Percentiles rank a stretch among this genome's conserved stretches.
phyloP scores from a whole-genome alignment of 192 early-diverging fungal genomes.

The Umbelopsis vinacea region DNA sequence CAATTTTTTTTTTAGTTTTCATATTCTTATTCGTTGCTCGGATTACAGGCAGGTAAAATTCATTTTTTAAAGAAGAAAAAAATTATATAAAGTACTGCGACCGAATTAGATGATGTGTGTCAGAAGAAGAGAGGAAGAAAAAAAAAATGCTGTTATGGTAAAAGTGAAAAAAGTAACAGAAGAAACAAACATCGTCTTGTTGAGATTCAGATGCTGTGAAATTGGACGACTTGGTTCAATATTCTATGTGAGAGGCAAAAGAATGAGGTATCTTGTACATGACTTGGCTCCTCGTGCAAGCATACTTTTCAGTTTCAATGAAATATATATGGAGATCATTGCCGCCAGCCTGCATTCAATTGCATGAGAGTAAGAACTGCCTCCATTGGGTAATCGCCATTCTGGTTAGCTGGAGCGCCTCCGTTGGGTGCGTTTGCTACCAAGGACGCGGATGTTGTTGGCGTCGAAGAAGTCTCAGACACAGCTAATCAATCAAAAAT shows the following conservation, averaged over 20 bases:
- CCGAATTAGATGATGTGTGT: background rate
- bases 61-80: background rate
- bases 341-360: conserved; percentile 49
- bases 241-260: background rate
- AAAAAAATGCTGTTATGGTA: background rate
- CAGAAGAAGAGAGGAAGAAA: background rate
- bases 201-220: background rate
- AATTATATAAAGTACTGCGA: background rate
- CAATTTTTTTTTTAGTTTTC: no score
- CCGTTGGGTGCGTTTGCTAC: conserved; percentile 7
- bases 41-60: no score
- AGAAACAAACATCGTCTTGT: background rate
- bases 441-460: background rate
- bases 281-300: background rate
- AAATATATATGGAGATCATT: background rate
- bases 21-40: no score
- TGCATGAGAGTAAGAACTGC: conserved; percentile 53
- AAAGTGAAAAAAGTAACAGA: background rate
- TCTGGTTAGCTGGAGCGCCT: conserved; percentile 31
- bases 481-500: background rate
- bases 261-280: background rate
- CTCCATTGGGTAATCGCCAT: conserved; percentile 51
- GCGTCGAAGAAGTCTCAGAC: background rate
- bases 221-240: background rate
- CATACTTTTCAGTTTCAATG: conserved; percentile 5